phyloP scores from a whole-genome alignment of 352 stramenopile species.

The Thalassiosira ordinaria region DNA sequence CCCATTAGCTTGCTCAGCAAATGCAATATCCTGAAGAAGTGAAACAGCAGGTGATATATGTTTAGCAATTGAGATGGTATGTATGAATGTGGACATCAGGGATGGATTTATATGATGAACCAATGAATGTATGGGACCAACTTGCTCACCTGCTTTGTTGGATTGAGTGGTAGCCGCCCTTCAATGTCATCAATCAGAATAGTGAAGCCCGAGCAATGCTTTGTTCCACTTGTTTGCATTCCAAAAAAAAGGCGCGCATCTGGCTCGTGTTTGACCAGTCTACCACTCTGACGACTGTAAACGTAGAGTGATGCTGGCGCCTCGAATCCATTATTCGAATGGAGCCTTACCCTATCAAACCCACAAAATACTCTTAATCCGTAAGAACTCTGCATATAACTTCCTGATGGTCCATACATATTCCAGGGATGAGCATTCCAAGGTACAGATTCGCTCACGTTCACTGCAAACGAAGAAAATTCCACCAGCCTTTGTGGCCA shows the following conservation, averaged over 20 bases:
- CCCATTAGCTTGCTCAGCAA: conserved; percentile 51
- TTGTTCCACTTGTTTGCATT: conserved; percentile 25
- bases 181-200: conserved; percentile 69
- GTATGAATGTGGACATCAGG: too few relatives aligned
- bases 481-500: conserved; percentile 67
- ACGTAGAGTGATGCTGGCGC: conserved; percentile 43
- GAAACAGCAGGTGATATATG: too few relatives aligned
- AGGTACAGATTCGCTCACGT: conserved; percentile 30
- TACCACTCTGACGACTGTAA: conserved; percentile 62
- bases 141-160: conserved; percentile 57
- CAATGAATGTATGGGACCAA: background rate
- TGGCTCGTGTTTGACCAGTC: conserved; percentile 58
- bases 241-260: conserved; percentile 48
- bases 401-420: too few relatives aligned
- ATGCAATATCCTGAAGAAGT: too few relatives aligned
- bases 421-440: conserved; percentile 29
- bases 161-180: conserved; percentile 63
- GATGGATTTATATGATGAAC: too few relatives aligned
- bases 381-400: too few relatives aligned
- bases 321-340: conserved; percentile 8
- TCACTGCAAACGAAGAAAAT: conserved; percentile 54
- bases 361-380: conserved; percentile 40
- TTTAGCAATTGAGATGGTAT: too few relatives aligned
- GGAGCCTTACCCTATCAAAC: conserved; percentile 43
- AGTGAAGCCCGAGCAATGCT: conserved; percentile 59